Conservation (phyloP, 495 filamentous ascomycete genomes). For the Staphylotrichum longicolle region DNA sequence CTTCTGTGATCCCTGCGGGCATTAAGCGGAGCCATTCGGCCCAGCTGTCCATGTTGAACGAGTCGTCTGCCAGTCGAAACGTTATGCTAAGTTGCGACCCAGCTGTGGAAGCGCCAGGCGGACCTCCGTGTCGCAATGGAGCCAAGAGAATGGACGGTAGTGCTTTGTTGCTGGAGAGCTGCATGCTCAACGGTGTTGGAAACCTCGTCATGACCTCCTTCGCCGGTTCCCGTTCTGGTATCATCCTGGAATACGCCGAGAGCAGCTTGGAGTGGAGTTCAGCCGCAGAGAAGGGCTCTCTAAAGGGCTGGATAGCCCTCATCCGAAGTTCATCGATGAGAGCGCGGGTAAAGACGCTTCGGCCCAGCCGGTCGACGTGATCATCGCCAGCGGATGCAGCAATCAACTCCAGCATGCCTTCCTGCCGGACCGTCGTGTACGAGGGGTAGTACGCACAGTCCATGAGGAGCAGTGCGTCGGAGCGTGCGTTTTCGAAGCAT, state of each 20-base stretch:
- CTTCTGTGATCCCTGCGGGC: conserved; percentile 48
- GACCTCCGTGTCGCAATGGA: conserved; percentile 32
- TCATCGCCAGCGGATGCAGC: conserved; percentile 49
- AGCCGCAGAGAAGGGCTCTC: conserved; percentile 42
- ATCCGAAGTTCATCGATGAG: conserved; percentile 43
- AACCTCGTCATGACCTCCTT: conserved; percentile 41
- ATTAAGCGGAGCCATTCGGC: conserved; percentile 51
- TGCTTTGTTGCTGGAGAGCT: conserved; percentile 43
- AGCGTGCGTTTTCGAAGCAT: conserved; percentile 44
- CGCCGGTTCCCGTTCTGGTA: conserved; percentile 43
- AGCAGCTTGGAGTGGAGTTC: conserved; percentile 49
- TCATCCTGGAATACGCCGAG: conserved; percentile 42
- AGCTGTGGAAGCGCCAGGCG: conserved; percentile 22
- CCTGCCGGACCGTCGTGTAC: conserved; percentile 39
- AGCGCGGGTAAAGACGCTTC: conserved; percentile 46
- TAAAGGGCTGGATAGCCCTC: conserved; percentile 39
- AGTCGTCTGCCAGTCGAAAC: conserved; percentile 43
- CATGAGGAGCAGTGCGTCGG: conserved; percentile 51
- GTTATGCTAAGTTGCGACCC: conserved; percentile 42
- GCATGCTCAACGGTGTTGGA: conserved; percentile 48
- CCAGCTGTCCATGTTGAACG: conserved; percentile 44
- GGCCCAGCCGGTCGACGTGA: conserved; percentile 39
- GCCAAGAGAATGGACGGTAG: conserved; percentile 49
- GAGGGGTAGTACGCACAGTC: conserved; percentile 50
- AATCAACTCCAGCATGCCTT: conserved; percentile 49